phyloP scores from a whole-genome alignment of 2,329 filamentous ascomycete species.

The Apiospora kogelbergensis region DNA sequence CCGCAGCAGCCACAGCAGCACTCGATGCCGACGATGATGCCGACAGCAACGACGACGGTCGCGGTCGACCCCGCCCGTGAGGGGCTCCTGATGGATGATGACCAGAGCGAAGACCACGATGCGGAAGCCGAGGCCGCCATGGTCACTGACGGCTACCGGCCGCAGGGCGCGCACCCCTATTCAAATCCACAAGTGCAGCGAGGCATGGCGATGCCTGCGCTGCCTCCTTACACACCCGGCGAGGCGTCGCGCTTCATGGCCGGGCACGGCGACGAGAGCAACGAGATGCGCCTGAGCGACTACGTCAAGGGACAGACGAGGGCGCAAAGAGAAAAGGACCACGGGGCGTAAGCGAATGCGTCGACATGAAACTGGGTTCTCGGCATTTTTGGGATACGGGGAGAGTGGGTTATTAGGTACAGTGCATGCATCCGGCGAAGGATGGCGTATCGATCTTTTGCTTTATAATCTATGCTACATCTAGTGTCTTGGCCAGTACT shows the following conservation, averaged over 20 bases:
- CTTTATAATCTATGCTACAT: background rate
- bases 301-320: constrained; percentile 38
- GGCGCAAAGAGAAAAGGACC: constrained; percentile 36
- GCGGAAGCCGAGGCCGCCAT: constrained; percentile 29
- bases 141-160: constrained; percentile 31
- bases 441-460: background rate
- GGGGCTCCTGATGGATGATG: constrained; percentile 16
- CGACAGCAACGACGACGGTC: background rate
- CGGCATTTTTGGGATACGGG: constrained; percentile 8
- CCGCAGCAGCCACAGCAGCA: background rate
- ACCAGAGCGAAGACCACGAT: constrained; percentile 17
- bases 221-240: constrained; percentile 35
- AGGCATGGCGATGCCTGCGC: constrained; percentile 21
- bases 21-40: background rate
- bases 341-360: constrained; percentile 12
- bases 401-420: background rate
- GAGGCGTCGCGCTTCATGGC: constrained; percentile 28
- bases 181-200: constrained; percentile 9
- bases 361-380: background rate
- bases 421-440: background rate
- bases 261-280: constrained; percentile 34
- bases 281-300: constrained; percentile 37
- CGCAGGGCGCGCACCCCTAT: constrained; percentile 12
- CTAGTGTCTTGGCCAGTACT: too few relatives aligned
- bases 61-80: constrained; percentile 10